These are phyloP conservation scores for Tardiomyces digboiensis DNA, from an alignment of 1,139 yeast genomes.

Conservation along the genomic window DNA sequence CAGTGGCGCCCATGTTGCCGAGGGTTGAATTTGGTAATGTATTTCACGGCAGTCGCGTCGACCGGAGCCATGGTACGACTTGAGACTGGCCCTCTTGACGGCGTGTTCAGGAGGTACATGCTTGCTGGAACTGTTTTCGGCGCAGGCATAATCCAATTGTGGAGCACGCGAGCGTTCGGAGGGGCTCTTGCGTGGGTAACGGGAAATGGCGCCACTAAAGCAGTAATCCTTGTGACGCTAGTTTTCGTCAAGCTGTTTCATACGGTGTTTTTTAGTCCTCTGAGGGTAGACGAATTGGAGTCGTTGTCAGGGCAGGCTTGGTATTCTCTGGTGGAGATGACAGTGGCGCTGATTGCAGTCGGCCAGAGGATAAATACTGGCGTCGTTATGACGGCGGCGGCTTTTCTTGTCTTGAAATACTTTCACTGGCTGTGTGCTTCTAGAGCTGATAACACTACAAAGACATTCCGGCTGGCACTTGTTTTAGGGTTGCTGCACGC, in stretches of 20 bases:
- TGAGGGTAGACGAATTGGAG: slow-evolving; percentile 4
- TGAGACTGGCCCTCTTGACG: not conserved
- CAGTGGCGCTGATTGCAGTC: slow-evolving; percentile 16
- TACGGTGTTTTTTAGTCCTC: slow-evolving; percentile 6
- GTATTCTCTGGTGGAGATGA: slow-evolving; percentile 19
- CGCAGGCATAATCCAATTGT: not conserved
- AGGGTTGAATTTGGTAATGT: too few species aligned
- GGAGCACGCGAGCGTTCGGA: not conserved
- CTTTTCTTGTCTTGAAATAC: slow-evolving; percentile 35
- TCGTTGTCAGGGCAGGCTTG: slow-evolving; percentile 7
- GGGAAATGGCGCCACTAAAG: not conserved
- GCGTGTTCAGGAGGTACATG: not conserved
- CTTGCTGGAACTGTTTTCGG: not conserved
- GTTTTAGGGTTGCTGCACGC: slow-evolving; percentile 14
- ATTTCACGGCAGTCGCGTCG: too few species aligned
- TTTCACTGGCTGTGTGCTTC: slow-evolving; percentile 36
- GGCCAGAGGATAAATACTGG: slow-evolving; percentile 18
- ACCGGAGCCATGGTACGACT: not conserved
- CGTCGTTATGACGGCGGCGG: slow-evolving; percentile 33
- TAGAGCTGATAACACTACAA: slow-evolving; percentile 20
- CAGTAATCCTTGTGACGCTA: slow-evolving; percentile 2
- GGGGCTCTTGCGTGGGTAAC: not conserved
- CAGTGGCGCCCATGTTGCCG: too few species aligned
- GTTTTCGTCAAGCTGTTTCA: slow-evolving; percentile 5
- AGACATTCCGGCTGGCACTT: slow-evolving; percentile 6